phyloP scores from a whole-genome alignment of 345 rosid genomes.

The Salix viminalis region DNA sequence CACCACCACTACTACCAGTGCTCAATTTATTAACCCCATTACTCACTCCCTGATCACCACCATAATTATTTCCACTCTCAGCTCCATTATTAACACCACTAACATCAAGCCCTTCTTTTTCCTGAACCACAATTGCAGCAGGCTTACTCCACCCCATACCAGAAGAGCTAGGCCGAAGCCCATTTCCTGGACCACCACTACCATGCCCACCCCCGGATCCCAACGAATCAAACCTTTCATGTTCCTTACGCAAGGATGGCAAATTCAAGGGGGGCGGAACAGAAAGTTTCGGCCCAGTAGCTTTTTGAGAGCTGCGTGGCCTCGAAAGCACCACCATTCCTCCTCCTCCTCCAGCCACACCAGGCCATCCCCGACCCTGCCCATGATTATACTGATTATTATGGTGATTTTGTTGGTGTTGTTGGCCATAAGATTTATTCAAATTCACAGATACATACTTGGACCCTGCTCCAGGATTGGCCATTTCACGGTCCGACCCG shows the following conservation, averaged over 20 bases:
- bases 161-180: slow-evolving; percentile 69
- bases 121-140: slow-evolving; percentile 46
- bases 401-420: slow-evolving; percentile 41
- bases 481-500: slow-evolving; percentile 61
- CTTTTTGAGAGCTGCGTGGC: slow-evolving; percentile 88
- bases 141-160: slow-evolving; percentile 93
- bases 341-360: slow-evolving; percentile 48
- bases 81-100: slow-evolving; percentile 18
- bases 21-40: slow-evolving; percentile 44
- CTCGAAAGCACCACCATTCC: slow-evolving; percentile 91
- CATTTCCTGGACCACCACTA: slow-evolving; percentile 65
- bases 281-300: slow-evolving; percentile 78
- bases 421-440: slow-evolving; percentile 88
- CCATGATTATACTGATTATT: slow-evolving; percentile 25
- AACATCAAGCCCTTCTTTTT: slow-evolving; percentile 40
- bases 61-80: slow-evolving; percentile 8
- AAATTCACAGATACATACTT: slow-evolving; percentile 81
- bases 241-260: slow-evolving; percentile 88
- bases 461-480: slow-evolving; percentile 79
- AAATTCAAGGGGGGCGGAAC: slow-evolving; percentile 99
- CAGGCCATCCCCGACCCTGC: slow-evolving; percentile 47
- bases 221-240: slow-evolving; percentile 68
- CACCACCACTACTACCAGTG: slow-evolving; percentile 20
- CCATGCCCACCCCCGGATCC: slow-evolving; percentile 58
- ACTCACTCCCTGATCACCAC: slow-evolving; percentile 34